Base-by-base conservation (phyloP, 2,329 filamentous ascomycete species). In the Clarireedia monteithiana region DNA sequence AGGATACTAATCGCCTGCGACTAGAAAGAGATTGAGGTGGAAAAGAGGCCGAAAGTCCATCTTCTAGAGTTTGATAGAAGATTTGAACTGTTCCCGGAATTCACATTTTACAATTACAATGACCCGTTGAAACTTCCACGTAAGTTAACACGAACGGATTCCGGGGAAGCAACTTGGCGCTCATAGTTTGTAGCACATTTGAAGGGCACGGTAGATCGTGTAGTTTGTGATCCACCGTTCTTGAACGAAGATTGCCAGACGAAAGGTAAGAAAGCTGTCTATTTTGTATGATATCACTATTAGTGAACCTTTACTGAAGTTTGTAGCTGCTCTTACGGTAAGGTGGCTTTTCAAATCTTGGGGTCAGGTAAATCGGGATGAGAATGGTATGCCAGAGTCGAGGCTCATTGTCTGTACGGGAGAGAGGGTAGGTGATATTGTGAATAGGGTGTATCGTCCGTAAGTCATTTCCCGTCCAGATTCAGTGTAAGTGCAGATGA, bases 191-290 rank as follows among this genome's bases (percentile, higher is more conserved):
- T 53, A 79, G 76, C 69, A 12, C 69, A 78, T 36, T 70, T 91
- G 38, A 88, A 86, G 66, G 81, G 80, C 20, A 74, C 71, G 20
- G 80, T 86, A 48, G 85, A 90, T 69, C 78, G 83, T 53, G 78
- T 92, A 58, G 85, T 91, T 54, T 81, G 80, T 63, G 89, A 94
- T 67, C 89, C 89, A 7, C 89, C 89, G 0, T 92, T 92, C 68
- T 74, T 92, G 38, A 89, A 82, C 68, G 80, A 87, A 59, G 87
- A 92, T 66, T 92, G 88, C 68, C 87, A 92, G 69, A 89, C 86
- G 0, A 91, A 90, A 75, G 75, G 85, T 86, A 72, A 17, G 12
- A 10, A 5, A 5, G 27, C 34, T 17, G 38, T 15, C 40, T 20
- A 34, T 10, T 34, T 9, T 1, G 6, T 10, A 20, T 20, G 6